phyloP scores from a whole-genome alignment of 2,329 filamentous ascomycete species.

The Kalmusia sp. region DNA sequence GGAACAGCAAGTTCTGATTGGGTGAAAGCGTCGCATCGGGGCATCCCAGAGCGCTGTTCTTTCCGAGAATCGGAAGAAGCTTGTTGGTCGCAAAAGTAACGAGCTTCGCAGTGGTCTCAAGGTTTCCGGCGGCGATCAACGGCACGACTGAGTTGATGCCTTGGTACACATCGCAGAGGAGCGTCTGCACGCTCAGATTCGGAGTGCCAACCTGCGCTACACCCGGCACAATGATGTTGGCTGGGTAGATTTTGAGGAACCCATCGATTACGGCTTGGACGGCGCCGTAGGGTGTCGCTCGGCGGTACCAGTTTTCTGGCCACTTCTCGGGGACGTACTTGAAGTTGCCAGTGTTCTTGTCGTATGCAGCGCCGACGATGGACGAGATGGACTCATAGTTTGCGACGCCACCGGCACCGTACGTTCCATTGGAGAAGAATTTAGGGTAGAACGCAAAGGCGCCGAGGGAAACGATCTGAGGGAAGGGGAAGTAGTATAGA shows the following conservation, averaged over 20 bases:
- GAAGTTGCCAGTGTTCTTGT: conserved; percentile 52
- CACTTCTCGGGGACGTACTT: conserved; percentile 59
- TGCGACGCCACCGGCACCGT: conserved; percentile 43
- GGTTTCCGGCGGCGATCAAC: conserved; percentile 33
- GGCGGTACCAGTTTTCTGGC: conserved; percentile 61
- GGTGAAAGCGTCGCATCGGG: conserved; percentile 31
- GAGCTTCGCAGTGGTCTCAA: conserved; percentile 24
- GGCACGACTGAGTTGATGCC: conserved; percentile 46
- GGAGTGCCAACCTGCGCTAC: conserved; percentile 38
- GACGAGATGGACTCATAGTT: conserved; percentile 47
- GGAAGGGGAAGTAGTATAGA: conserved; percentile 43
- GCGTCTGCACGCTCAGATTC: conserved; percentile 37
- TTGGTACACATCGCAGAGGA: conserved; percentile 45
- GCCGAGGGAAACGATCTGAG: conserved; percentile 57
- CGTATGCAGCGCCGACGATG: conserved; percentile 57
- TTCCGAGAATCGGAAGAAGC: conserved; percentile 34
- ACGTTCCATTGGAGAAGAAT: conserved; percentile 46
- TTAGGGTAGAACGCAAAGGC: conserved; percentile 42
- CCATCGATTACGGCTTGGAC: conserved; percentile 43
- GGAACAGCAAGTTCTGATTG: conserved; percentile 34
- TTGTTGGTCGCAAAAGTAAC: conserved; percentile 40
- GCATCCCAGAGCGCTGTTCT: conserved; percentile 41
- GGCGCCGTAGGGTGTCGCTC: conserved; percentile 55
- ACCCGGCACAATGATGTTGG: conserved; percentile 38
- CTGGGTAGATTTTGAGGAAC: conserved; percentile 42